Evolutionary conservation across 352 stramenopile genomes (phyloP), one percentile per base, ranked within the genome.

Genomic region (Globisporangium radiosum): DNA sequence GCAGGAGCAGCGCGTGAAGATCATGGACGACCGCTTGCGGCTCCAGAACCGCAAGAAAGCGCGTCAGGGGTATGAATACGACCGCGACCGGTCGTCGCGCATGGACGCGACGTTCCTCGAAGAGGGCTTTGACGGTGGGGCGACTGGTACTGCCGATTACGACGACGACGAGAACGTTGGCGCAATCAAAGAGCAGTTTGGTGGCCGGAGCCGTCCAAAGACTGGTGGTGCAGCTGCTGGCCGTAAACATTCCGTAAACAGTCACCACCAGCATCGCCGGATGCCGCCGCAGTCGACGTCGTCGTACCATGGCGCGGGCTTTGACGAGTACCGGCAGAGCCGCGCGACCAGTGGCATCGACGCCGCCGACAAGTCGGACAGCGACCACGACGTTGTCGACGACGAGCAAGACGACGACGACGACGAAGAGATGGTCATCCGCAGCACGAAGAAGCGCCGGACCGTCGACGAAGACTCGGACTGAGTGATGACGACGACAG

Each of bases 1-100:
- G 56, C 83, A 92, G 60, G 83, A 92, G 62, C 78, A 92, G 59
- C 81, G 81, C 39, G 81, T 87, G n/a, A 90, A 90, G 69, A 89
- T 93, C 60, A 86, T 80, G 56, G 81, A 94, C 56, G 85, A 94
- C 48, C 82, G 81, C n/a, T 53, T 94, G 60, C 80, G 83, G 15
- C 66, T 94, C 25, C 78, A 90, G 66, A 91, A 89, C 62, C 85
- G 85, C 52, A 94, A 94, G 69, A 94, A 94, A 63, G 77, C 81
- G 42, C 81, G 82, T 7, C 82, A 94, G 57, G 77, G 73, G 14
- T 93, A 83, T 65, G 85, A 94, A 63, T 82, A 81, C 54, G 83
- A 93, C 66, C 80, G 81, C 51, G 78, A 85, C 40, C 83, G 85
- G 36, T 81, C 82, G 11, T 65, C 70, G 13, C 81, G 85, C 38